These are phyloP conservation scores for Graphilbum ipis-grandicollis DNA, from an alignment of 2,329 filamentous ascomycete genomes.

Conservation along the genomic window DNA sequence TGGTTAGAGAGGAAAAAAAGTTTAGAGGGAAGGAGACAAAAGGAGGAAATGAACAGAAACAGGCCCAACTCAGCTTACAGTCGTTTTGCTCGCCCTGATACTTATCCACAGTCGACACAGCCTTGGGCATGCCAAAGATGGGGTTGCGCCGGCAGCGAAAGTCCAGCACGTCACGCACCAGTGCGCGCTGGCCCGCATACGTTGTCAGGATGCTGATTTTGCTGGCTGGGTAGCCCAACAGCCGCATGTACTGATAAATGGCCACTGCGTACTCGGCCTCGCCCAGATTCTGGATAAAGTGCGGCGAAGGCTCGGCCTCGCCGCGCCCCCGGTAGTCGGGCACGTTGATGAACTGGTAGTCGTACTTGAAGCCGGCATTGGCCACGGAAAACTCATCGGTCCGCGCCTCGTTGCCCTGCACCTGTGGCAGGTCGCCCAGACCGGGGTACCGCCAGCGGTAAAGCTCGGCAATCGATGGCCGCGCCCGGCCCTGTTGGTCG, in stretches of 20 bases:
- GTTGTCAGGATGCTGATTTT: constrained; percentile 83
- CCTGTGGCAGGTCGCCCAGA: constrained; percentile 62
- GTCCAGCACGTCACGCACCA: constrained; percentile 72
- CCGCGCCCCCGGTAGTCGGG: constrained; percentile 81
- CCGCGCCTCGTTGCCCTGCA: constrained; percentile 30
- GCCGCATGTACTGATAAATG: constrained; percentile 90
- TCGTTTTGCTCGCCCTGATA: constrained; percentile 99
- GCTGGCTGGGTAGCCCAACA: constrained; percentile 73
- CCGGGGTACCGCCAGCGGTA: constrained; percentile 87
- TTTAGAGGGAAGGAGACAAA: not conserved
- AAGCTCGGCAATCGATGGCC: constrained; percentile 70
- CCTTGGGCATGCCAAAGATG: constrained; percentile 76
- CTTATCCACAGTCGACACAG: constrained; percentile 91
- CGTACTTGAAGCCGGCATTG: constrained; percentile 83
- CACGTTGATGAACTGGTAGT: constrained; percentile 95
- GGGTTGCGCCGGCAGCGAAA: constrained; percentile 71
- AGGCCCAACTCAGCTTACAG: constrained; percentile 38
- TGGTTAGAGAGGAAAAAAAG: not conserved
- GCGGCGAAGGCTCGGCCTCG: constrained; percentile 76
- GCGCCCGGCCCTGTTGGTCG: constrained; percentile 83
- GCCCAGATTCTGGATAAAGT: constrained; percentile 91
- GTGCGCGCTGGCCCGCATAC: constrained; percentile 78
- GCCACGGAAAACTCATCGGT: constrained; percentile 55
- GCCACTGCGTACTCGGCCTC: constrained; percentile 96
- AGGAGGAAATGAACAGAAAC: not conserved